phyloP scores from a whole-genome alignment of 768 basidiomycete species.

The Russula dissimulans region DNA sequence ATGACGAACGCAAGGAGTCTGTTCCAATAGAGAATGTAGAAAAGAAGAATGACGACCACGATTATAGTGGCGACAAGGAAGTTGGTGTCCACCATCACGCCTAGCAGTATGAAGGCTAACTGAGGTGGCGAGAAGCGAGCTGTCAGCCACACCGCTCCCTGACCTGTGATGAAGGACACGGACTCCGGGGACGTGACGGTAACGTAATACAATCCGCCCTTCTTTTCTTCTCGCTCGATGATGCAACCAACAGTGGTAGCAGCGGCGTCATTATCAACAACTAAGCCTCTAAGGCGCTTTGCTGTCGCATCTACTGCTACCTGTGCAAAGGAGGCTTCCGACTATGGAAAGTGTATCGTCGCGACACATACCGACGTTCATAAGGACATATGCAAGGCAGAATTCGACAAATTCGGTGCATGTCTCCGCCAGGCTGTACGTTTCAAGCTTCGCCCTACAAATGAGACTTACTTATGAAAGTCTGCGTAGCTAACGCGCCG shows the following conservation, averaged over 20 bases:
- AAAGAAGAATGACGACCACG: constrained; percentile 43
- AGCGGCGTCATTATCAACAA: constrained; percentile 22
- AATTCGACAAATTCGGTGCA: constrained; percentile 75
- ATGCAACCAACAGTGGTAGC: constrained; percentile 16
- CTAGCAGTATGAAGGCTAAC: not conserved
- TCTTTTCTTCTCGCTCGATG: not conserved
- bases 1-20: constrained; percentile 66
- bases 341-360: constrained; percentile 85
- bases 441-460: constrained; percentile 8
- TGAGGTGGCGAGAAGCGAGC: too few relatives aligned
- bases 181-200: too few relatives aligned
- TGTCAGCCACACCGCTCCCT: too few relatives aligned
- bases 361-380: constrained; percentile 75
- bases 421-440: constrained; percentile 76
- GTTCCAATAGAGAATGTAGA: constrained; percentile 91
- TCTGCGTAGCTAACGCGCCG: constrained; percentile 44
- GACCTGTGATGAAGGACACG: too few relatives aligned
- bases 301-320: constrained; percentile 67
- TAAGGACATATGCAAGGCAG: constrained; percentile 74
- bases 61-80: constrained; percentile 58
- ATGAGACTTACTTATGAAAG: not conserved
- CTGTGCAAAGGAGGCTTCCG: constrained; percentile 60
- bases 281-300: constrained; percentile 47
- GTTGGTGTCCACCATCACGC: constrained; percentile 44
- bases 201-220: too few relatives aligned